Conservation (phyloP, 352 stramenopile species). For the Phytophthora sp. region DNA sequence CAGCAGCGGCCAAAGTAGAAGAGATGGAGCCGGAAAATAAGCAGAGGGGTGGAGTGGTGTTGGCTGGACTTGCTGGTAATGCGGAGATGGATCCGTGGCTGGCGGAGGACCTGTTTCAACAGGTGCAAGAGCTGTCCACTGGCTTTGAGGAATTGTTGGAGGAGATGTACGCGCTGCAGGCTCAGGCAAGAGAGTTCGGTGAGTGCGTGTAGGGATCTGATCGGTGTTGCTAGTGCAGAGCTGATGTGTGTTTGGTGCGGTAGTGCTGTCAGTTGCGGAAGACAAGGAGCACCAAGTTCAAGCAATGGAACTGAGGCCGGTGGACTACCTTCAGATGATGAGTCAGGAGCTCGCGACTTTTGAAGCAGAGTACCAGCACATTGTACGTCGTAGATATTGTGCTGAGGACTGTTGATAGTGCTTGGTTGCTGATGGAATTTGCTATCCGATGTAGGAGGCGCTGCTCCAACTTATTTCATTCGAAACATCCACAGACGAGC, state of each 20-base stretch:
- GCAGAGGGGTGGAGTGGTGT: neutral
- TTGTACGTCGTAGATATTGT: constrained; percentile 61
- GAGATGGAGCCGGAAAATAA: neutral
- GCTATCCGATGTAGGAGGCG: constrained; percentile 46
- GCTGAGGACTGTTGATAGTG: neutral
- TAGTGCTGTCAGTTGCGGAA: constrained; percentile 12
- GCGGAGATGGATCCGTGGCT: constrained; percentile 70
- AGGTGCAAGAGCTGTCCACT: constrained; percentile 54
- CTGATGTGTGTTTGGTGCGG: constrained; percentile 1
- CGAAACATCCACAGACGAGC: constrained; percentile 66
- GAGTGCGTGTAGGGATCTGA: neutral
- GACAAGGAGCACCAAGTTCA: constrained; percentile 7
- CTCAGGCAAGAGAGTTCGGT: constrained; percentile 45
- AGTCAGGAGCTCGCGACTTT: constrained; percentile 67
- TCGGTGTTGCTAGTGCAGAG: neutral
- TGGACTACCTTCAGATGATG: constrained; percentile 82
- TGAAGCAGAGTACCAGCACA: constrained; percentile 84
- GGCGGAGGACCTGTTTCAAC: constrained; percentile 67
- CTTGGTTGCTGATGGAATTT: neutral
- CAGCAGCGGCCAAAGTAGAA: neutral
- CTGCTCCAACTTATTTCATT: constrained; percentile 74
- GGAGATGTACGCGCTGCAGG: constrained; percentile 65
- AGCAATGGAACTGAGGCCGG: constrained; percentile 36
- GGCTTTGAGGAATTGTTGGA: constrained; percentile 60
- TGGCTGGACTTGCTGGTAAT: constrained; percentile 40